Evolutionary conservation across 2,329 filamentous ascomycete species (phyloP).

Genomic region (Pleurostoma richardsiae): DNA sequence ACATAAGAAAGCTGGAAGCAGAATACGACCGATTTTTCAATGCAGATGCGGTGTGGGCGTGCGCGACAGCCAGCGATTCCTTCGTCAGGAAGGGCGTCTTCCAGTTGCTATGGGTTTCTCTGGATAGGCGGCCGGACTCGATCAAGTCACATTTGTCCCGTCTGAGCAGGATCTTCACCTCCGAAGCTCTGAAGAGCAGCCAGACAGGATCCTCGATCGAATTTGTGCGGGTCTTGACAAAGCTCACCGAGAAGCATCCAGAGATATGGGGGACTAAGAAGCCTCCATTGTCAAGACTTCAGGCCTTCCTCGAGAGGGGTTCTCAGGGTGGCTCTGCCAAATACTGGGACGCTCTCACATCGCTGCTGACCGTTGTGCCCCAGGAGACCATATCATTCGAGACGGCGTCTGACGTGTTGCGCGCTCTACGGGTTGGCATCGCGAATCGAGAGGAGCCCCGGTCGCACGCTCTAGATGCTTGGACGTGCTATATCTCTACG

Average conservation of each 20-base stretch:
- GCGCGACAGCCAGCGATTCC: slow-evolving; percentile 58
- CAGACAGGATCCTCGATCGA: slow-evolving; percentile 73
- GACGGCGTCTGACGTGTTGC: slow-evolving; percentile 56
- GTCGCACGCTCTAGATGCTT: slow-evolving; percentile 63
- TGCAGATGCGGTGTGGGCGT: slow-evolving; percentile 61
- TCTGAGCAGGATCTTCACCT: slow-evolving; percentile 58
- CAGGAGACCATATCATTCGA: slow-evolving; percentile 34
- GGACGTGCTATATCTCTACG: slow-evolving; percentile 68
- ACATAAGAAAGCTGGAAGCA: slow-evolving; percentile 54
- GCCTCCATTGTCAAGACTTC: slow-evolving; percentile 51
- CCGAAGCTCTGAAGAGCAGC: slow-evolving; percentile 65
- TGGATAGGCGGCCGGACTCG: slow-evolving; percentile 39
- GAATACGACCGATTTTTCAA: slow-evolving; percentile 64
- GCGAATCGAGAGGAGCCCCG: slow-evolving; percentile 69
- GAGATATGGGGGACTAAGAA: slow-evolving; percentile 71
- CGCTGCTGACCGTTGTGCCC: slow-evolving; percentile 58
- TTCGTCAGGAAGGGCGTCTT: slow-evolving; percentile 45
- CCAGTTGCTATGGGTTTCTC: slow-evolving; percentile 43
- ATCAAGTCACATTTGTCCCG: slow-evolving; percentile 43
- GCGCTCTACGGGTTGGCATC: slow-evolving; percentile 66
- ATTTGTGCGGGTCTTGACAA: slow-evolving; percentile 61
- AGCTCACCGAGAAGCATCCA: slow-evolving; percentile 60
- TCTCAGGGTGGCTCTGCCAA: slow-evolving; percentile 69
- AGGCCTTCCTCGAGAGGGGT: slow-evolving; percentile 72
- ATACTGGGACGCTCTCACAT: slow-evolving; percentile 68